Conservation (phyloP, 164 flowering plant species). For the Kalanchoe fedtschenkoi region DNA sequence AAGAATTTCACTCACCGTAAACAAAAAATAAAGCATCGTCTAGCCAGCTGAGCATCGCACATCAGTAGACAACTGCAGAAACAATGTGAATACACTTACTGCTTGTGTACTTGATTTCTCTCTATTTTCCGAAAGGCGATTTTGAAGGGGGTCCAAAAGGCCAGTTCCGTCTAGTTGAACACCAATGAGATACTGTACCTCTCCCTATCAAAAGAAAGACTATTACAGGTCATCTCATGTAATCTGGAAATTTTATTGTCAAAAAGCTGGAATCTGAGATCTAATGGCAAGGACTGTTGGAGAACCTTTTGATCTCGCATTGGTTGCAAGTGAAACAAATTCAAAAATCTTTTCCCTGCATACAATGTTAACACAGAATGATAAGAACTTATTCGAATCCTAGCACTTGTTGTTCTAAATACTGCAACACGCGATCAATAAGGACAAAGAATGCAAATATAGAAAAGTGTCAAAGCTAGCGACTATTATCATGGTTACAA, state of each 20-base stretch:
- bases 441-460: neutral
- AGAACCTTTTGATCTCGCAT: conserved; percentile 94
- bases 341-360: conserved; percentile 95
- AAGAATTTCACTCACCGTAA: neutral
- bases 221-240: conserved; percentile 7
- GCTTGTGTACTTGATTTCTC: conserved; percentile 68
- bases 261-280: neutral
- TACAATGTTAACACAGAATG: conserved; percentile 4
- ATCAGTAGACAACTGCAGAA: neutral
- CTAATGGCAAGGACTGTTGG: neutral
- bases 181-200: conserved; percentile 95
- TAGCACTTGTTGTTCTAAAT: neutral
- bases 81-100: conserved; percentile 25
- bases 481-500: neutral
- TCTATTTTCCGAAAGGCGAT: conserved; percentile 68
- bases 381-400: neutral
- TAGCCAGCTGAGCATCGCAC: neutral
- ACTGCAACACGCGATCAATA: neutral
- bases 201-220: conserved; percentile 40
- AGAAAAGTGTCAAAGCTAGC: neutral
- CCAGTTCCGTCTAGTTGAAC: conserved; percentile 98
- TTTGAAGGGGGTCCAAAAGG: conserved; percentile 76
- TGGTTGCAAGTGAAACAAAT: conserved; percentile 93
- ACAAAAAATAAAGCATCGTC: neutral
- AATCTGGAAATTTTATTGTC: neutral